Percentiles rank a stretch among this genome's conserved stretches.
Evolutionary conservation across 2,329 filamentous ascomycete genomes (phyloP).

Genomic region (Calonectria crousiana): DNA sequence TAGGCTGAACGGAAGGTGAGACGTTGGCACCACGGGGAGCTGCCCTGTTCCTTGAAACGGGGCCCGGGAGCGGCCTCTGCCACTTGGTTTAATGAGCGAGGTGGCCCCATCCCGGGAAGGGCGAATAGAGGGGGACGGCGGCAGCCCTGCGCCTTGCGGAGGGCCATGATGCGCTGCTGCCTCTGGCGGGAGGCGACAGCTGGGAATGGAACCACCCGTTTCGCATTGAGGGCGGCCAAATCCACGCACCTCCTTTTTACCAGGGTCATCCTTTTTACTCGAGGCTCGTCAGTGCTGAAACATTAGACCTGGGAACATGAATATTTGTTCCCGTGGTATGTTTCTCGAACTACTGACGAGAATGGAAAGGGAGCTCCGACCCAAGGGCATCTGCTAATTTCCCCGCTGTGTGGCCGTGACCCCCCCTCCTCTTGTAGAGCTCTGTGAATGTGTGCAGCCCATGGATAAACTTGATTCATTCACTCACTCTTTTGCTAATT

Average conservation of each 20-base stretch:
- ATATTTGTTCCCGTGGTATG: slow-evolving; percentile 24
- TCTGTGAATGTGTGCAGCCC: background rate
- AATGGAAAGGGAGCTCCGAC: slow-evolving; percentile 19
- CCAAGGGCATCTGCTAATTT: slow-evolving; percentile 19
- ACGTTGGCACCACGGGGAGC: background rate
- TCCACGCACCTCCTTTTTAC: slow-evolving; percentile 13
- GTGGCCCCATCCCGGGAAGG: background rate
- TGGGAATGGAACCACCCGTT: slow-evolving; percentile 15
- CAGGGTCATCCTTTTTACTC: slow-evolving; percentile 14
- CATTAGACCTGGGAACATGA: slow-evolving; percentile 28
- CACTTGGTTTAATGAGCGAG: slow-evolving; percentile 42
- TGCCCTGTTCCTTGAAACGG: slow-evolving; percentile 5
- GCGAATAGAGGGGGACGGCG: background rate
- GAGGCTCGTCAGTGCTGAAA: slow-evolving; percentile 34
- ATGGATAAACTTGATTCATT: background rate
- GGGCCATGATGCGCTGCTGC: background rate
- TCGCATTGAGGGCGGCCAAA: slow-evolving; percentile 15
- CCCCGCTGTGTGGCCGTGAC: slow-evolving; percentile 1
- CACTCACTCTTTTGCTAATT: background rate
- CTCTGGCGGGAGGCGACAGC: background rate
- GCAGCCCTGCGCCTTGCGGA: too few species aligned
- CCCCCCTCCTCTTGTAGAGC: background rate
- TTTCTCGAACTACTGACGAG: slow-evolving; percentile 24
- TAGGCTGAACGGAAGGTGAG: slow-evolving; percentile 9
- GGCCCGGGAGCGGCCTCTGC: slow-evolving; percentile 9